These are phyloP conservation scores for Rhodotorula glutinis DNA, from an alignment of 1,284 basidiomycete species.

Conservation along the genomic window DNA sequence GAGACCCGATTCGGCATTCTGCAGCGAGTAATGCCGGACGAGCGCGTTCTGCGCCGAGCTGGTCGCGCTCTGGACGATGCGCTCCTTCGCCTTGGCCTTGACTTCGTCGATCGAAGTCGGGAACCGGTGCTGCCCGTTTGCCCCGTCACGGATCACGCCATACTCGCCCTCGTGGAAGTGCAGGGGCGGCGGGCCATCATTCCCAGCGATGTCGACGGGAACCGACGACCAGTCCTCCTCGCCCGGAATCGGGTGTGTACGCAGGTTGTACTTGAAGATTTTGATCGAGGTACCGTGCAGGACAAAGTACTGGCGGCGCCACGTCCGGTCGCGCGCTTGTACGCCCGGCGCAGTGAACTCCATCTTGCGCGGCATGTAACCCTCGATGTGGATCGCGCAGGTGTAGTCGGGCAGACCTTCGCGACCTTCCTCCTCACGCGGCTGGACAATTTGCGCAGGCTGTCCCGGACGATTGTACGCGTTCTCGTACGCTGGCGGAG, in stretches of 20 bases:
- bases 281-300: conserved; percentile 86
- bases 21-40: conserved; percentile 70
- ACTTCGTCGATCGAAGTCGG: conserved; percentile 29
- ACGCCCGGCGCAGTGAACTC: conserved; percentile 83
- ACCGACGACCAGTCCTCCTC: conserved; percentile 35
- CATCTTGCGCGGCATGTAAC: conserved; percentile 86
- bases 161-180: conserved; percentile 45
- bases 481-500: conserved; percentile 51
- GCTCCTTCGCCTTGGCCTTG: conserved; percentile 33
- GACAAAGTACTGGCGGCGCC: conserved; percentile 83
- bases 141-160: conserved; percentile 11
- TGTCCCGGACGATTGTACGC: conserved; percentile 46
- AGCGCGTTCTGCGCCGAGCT: conserved; percentile 45
- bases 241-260: conserved; percentile 49
- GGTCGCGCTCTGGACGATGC: conserved; percentile 32
- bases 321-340: conserved; percentile 84
- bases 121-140: conserved; percentile 12
- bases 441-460: conserved; percentile 38
- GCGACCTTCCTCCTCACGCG: conserved; percentile 67
- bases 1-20: conserved; percentile 78
- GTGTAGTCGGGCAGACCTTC: conserved; percentile 79
- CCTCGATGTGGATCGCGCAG: conserved; percentile 81
- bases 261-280: conserved; percentile 68
- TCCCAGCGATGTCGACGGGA: conserved; percentile 28
- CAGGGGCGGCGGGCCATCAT: conserved; percentile 39